Base-by-base conservation (phyloP, 2,329 filamentous ascomycete genomes). In the Penicillium crustosum region DNA sequence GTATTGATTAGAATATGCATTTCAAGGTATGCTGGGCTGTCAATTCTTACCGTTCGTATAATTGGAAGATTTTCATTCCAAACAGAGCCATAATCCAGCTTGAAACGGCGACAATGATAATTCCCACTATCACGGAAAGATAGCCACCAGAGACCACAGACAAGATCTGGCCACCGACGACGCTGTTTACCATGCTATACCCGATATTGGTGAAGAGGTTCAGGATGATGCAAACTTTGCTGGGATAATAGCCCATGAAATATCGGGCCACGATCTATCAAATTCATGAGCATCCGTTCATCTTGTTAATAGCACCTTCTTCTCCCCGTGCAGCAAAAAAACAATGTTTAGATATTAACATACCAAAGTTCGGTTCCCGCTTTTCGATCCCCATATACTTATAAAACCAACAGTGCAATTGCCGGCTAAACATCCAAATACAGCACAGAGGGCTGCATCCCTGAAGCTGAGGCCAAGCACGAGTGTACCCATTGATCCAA, bases 81-180 rank as follows among this genome's bases (percentile, higher is more conserved):
- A 77, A 77, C 12, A 70, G 68, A 23, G 75, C 73, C 62, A 77
- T 70, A 0, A 66, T 58, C 66, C 69, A 70, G 49, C 70, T 76
- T 3, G 66, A 61, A 21, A 74, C 54, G 8, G 75, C 71, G 33
- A 75, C 68, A 38, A 78, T 68, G 29, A 77, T 64, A 27, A 76
- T 74, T 1, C 75, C 75, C 42, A 77, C 68, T 23, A 76, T 61
- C 15, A 78, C 72, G 0, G 73, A 73, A 49, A 78, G 68, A 43
- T 66, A 60, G 1, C 70, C 75, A 4, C 70, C 75, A 33, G 72
- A 73, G 25, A 78, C 68, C 25, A 69, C 74, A 15, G 77, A 78
- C 19, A 79, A 66, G n/a, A 79, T 68, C 56, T 79, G 77, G 6
- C 77, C 77, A 43, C 75, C 76, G n/a, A 78, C 69, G 29, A 77